Conservation (phyloP, 2,329 filamentous ascomycete species). For the Botrytis sinoallii region DNA sequence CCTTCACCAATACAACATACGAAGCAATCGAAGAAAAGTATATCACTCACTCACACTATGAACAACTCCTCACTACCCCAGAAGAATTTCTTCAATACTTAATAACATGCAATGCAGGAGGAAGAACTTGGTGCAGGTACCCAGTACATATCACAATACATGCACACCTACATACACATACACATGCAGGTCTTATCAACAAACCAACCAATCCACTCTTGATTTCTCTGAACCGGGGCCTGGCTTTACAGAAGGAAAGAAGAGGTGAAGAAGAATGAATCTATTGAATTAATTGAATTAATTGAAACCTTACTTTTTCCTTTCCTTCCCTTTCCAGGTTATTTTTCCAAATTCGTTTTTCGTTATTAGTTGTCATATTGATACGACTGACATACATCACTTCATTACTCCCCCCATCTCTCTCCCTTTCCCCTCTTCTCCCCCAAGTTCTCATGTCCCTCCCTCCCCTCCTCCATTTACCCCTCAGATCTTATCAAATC, state of each 20-base stretch:
- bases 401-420: neutral
- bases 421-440: neutral
- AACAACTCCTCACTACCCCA: neutral
- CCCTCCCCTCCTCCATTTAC: neutral
- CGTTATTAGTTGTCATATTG: neutral
- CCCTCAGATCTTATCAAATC: constrained; percentile 10
- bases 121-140: constrained; percentile 3
- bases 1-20: neutral
- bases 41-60: neutral
- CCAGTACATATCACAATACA: neutral
- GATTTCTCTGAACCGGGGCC: neutral
- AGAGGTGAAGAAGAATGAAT: neutral
- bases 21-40: neutral
- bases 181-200: constrained; percentile 15
- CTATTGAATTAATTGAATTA: neutral
- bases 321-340: neutral
- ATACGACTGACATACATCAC: neutral
- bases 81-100: neutral
- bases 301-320: neutral
- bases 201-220: neutral
- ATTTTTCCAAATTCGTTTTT: neutral
- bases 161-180: neutral
- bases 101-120: neutral
- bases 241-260: neutral
- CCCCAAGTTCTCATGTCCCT: neutral